A percentile compares a stretch with the other conserved stretches of the same genome.
phyloP scores from a whole-genome alignment of 768 basidiomycete genomes.

The Rhodotorula diobovata region DNA sequence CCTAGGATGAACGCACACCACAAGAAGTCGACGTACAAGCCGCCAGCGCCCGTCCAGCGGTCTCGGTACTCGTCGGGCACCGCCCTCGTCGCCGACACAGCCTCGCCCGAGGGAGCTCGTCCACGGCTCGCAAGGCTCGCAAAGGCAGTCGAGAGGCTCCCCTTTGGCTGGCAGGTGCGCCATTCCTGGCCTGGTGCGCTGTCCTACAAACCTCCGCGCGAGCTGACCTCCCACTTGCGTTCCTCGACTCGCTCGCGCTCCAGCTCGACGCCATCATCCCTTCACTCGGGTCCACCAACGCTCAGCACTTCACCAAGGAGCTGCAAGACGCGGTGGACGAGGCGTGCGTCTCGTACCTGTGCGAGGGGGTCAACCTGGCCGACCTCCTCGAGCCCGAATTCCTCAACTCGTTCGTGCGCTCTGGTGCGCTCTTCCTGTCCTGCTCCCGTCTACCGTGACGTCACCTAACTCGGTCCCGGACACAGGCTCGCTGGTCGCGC shows the following conservation, averaged over 20 bases:
- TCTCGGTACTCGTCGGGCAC: not conserved
- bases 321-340: not conserved
- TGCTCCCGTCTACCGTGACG: not conserved
- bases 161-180: slow-evolving; percentile 36
- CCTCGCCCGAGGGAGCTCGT: not conserved
- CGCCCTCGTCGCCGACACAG: not conserved
- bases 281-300: not conserved
- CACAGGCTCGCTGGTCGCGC: slow-evolving; percentile 27
- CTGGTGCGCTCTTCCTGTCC: not conserved
- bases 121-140: not conserved
- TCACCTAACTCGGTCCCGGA: accelerated
- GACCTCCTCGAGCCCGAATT: slow-evolving; percentile 24
- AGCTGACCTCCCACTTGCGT: not conserved
- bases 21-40: slow-evolving; percentile 22
- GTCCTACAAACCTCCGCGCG: no score
- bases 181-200: not conserved
- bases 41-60: not conserved
- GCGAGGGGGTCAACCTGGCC: slow-evolving; percentile 24
- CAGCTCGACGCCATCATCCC: slow-evolving; percentile 30
- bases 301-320: not conserved
- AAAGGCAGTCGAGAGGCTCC: slow-evolving; percentile 9
- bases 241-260: not conserved
- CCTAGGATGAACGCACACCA: slow-evolving; percentile 33
- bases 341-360: not conserved
- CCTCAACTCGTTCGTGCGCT: slow-evolving; percentile 17